These are phyloP conservation scores for Sicyos edulis DNA, from an alignment of 306 rosid genomes.

Conservation along the genomic window DNA sequence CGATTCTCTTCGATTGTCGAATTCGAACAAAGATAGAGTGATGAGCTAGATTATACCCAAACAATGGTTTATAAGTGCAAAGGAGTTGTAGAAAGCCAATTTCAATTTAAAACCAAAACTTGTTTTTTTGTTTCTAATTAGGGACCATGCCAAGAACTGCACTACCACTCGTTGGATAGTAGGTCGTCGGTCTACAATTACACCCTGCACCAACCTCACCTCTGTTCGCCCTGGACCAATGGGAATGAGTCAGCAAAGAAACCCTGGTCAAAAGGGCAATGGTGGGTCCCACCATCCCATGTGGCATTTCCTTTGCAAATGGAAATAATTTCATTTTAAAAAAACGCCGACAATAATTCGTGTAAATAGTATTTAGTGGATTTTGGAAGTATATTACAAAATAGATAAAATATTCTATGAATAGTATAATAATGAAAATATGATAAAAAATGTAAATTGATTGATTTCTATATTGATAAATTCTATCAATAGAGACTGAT, in stretches of 20 bases:
- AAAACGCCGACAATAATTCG: neutral
- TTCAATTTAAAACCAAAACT: neutral
- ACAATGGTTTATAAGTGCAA: no score
- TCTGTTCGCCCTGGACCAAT: neutral
- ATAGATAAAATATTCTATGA: no score
- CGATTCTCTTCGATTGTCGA: no score
- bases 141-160: constrained; percentile 6
- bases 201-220: constrained; percentile 7
- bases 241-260: neutral
- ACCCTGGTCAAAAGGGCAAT: constrained; percentile 5
- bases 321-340: neutral
- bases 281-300: neutral
- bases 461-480: no score
- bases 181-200: neutral
- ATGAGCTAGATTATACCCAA: no score
- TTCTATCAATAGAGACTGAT: no score
- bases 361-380: no score
- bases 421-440: no score
- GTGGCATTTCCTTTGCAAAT: neutral
- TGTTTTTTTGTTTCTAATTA: neutral
- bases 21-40: no score
- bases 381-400: no score
- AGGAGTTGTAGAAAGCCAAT: neutral
- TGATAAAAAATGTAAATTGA: no score
- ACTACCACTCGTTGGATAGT: neutral